Evolutionary conservation across 176 grass and related monocot genomes (phyloP), one percentile per base, ranked within the genome.

Genomic region (Musa troglodytarum): DNA sequence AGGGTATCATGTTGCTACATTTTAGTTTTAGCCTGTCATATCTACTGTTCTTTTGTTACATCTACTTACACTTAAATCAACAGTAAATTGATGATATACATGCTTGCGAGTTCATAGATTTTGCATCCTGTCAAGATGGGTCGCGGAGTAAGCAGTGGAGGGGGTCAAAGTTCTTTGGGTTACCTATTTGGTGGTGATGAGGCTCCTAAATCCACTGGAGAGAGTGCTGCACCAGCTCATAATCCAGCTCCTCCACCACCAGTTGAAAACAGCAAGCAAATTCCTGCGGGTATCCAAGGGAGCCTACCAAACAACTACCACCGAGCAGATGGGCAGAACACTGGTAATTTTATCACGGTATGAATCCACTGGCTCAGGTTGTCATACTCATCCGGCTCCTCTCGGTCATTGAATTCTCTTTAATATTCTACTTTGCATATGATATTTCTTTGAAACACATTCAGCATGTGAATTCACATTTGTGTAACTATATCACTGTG

Each of bases 71-170:
- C 4, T 43, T 43, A 5, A 43, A 43, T 43, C 34, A 43, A 43
- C 34, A 43, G 3, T 43, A 43, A 3, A 43, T 5, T 43, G 34
- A 43, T 43, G 6, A 43, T 43, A 43, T 43, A 43, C 34, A 62
- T 62, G 20, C 9, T 6, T 62, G 54, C 13, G 13, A 7, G 7
- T 62, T 62, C 17, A 19, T 2, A 62, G 20, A 62, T 6, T 12
- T 8, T 54, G 50, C n/a, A 73, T n/a, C n/a, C 21, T 73, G 21
- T 53, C 10, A 54, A 13, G 51, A 76, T 76, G 74, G 56, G 53
- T 50, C 74, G 74, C 16, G 74, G 74, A 62, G 74, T 63, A 50
- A 76, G 57, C 74, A 63, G 74, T 14, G 74, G 74, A 76, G 74
- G 74, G 11, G 57, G 74, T 29, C 56, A 76, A 62, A 76, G 74